Conservation (phyloP, 108 stramenopile genomes). For the Schizochytrium sp. region DNA sequence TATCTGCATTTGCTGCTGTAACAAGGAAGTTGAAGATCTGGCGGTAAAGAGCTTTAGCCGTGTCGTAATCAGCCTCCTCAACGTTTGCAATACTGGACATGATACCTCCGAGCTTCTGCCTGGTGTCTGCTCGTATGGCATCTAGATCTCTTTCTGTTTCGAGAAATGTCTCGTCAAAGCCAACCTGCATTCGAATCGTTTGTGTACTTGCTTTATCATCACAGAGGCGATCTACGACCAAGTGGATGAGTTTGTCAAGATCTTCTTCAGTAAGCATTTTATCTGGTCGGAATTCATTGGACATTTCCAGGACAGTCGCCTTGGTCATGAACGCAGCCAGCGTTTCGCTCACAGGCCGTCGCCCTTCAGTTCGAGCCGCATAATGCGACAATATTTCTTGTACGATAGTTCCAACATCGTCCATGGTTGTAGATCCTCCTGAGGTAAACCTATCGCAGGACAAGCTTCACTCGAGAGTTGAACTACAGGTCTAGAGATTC, state of each 20-base stretch:
- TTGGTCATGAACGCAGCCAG: conserved; percentile 74
- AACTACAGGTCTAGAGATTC: background rate
- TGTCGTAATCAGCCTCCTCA: conserved; percentile 69
- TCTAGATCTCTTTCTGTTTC: conserved; percentile 6
- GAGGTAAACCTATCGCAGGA: no score
- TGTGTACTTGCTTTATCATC: conserved; percentile 21
- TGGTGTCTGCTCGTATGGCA: conserved; percentile 4
- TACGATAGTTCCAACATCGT: conserved; percentile 74
- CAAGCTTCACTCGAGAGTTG: background rate
- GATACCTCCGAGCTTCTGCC: conserved; percentile 63
- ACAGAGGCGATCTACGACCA: conserved; percentile 59
- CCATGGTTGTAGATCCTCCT: conserved; percentile 64
- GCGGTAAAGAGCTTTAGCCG: conserved; percentile 73
- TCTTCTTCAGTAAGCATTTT: conserved; percentile 64
- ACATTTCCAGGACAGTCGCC: conserved; percentile 54
- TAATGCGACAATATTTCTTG: conserved; percentile 69
- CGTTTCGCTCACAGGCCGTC: conserved; percentile 68
- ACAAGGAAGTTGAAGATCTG: conserved; percentile 75
- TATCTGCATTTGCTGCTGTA: conserved; percentile 48
- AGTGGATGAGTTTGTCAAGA: conserved; percentile 69
- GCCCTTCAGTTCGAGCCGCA: conserved; percentile 43
- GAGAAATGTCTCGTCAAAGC: conserved; percentile 29
- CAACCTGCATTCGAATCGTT: conserved; percentile 56
- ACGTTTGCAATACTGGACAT: conserved; percentile 62
- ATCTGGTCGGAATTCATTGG: conserved; percentile 49